Evolutionary conservation across 371 early-diverging fungal species (phyloP).

Genomic region (Actinomortierella ambigua): DNA sequence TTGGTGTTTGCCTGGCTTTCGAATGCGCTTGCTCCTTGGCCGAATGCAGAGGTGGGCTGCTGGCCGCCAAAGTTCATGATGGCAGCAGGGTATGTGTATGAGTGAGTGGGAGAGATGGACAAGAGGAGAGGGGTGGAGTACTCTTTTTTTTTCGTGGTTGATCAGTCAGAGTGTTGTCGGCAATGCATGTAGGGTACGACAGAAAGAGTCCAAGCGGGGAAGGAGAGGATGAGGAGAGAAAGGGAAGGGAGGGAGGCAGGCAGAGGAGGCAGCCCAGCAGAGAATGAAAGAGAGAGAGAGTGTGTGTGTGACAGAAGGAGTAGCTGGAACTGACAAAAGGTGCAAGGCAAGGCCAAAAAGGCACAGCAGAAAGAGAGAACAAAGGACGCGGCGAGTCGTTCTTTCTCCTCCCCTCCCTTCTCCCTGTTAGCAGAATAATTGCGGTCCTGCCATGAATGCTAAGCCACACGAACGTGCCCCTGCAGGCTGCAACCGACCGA

Average conservation of each 20-base stretch:
- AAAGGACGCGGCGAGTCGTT: too few relatives aligned
- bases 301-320: too few relatives aligned
- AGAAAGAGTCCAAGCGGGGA: neutral
- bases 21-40: neutral
- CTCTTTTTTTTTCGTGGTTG: neutral
- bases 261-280: too few relatives aligned
- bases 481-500: too few relatives aligned
- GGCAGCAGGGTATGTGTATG: neutral
- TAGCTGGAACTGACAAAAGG: too few relatives aligned
- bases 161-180: neutral
- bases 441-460: too few relatives aligned
- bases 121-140: neutral
- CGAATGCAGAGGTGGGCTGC: neutral
- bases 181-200: neutral
- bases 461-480: too few relatives aligned
- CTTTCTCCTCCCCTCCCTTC: too few relatives aligned
- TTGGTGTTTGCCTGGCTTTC: neutral
- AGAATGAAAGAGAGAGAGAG: too few relatives aligned
- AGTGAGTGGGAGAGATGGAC: neutral
- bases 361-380: too few relatives aligned
- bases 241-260: neutral
- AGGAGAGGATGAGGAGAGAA: neutral
- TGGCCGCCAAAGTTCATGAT: slow-evolving; percentile 11
- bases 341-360: too few relatives aligned
- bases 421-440: too few relatives aligned